Evolutionary conservation across 805 yeast species (phyloP).

Genomic region (Barnettozyma botsteinii): DNA sequence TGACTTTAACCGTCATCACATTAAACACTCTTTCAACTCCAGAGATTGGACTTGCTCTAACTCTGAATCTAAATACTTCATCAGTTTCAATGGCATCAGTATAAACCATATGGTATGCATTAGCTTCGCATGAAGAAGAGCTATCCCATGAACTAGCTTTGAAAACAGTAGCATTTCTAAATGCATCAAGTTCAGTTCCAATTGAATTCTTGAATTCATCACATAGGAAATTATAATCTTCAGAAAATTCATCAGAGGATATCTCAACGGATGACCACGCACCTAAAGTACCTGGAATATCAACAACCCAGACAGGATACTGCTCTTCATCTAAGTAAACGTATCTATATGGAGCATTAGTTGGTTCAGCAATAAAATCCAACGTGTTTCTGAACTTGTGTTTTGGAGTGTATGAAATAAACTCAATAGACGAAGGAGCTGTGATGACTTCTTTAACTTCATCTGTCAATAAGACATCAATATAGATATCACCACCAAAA

Average conservation of each 20-base stretch:
- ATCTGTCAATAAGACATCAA: conserved; percentile 5
- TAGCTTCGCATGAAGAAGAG: neutral
- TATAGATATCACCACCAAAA: conserved; percentile 6
- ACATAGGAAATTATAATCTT: conserved; percentile 5
- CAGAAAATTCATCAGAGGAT: neutral
- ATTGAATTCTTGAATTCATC: conserved; percentile 2
- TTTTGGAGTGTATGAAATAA: conserved; percentile 7
- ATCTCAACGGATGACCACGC: conserved; percentile 5
- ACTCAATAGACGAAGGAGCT: conserved; percentile 2
- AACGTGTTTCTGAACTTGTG: conserved; percentile 1
- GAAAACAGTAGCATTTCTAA: conserved; percentile 4
- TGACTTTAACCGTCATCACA: conserved; percentile 1
- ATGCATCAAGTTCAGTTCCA: conserved; percentile 7
- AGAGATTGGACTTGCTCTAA: neutral
- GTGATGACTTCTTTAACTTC: conserved; percentile 2
- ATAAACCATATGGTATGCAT: neutral
- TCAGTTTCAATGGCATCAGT: neutral
- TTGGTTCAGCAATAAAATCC: conserved; percentile 7
- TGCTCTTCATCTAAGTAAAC: conserved; percentile 1
- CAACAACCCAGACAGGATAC: conserved; percentile 8
- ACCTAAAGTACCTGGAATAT: conserved; percentile 9
- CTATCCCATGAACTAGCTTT: neutral
- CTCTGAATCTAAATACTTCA: neutral
- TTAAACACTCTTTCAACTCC: conserved; percentile 1
- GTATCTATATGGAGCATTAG: conserved; percentile 7